phyloP scores from a whole-genome alignment of 2,329 filamentous ascomycete genomes.

The Trichoderma aggressivum region DNA sequence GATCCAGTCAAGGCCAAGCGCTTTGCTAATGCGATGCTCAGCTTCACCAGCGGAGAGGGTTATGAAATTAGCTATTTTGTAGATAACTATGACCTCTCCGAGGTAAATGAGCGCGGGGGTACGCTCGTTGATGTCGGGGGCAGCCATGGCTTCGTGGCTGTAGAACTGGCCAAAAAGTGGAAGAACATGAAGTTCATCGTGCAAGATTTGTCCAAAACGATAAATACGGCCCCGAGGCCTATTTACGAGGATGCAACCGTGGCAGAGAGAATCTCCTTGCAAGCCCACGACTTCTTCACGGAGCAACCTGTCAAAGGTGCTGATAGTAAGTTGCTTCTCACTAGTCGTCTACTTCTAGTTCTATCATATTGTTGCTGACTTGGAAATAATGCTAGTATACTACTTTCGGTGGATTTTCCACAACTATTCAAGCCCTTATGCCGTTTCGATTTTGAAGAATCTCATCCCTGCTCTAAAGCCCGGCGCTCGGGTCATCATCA shows the following conservation, averaged over 20 bases:
- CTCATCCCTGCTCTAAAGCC: constrained; percentile 55
- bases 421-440: constrained; percentile 56
- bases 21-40: constrained; percentile 55
- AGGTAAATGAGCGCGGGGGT: constrained; percentile 42
- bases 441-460: constrained; percentile 45
- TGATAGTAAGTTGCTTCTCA: constrained; percentile 40
- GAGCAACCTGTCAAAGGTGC: constrained; percentile 52
- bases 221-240: constrained; percentile 45
- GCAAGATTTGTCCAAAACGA: constrained; percentile 50
- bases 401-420: constrained; percentile 60
- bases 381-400: constrained; percentile 42
- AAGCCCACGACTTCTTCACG: constrained; percentile 56
- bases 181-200: constrained; percentile 53
- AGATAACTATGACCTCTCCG: constrained; percentile 51
- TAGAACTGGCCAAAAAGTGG: constrained; percentile 51
- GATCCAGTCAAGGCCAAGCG: constrained; percentile 45
- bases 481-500: constrained; percentile 47
- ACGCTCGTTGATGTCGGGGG: constrained; percentile 59
- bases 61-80: constrained; percentile 53
- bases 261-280: constrained; percentile 39
- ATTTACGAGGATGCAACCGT: constrained; percentile 39
- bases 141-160: constrained; percentile 54
- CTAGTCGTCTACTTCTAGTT: not conserved
- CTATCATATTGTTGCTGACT: not conserved
- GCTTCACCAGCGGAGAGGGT: constrained; percentile 53